Evolutionary conservation across 208 protist genomes (phyloP), one percentile per base, ranked within the genome.

Genomic region (Leishmania martiniquensis): DNA sequence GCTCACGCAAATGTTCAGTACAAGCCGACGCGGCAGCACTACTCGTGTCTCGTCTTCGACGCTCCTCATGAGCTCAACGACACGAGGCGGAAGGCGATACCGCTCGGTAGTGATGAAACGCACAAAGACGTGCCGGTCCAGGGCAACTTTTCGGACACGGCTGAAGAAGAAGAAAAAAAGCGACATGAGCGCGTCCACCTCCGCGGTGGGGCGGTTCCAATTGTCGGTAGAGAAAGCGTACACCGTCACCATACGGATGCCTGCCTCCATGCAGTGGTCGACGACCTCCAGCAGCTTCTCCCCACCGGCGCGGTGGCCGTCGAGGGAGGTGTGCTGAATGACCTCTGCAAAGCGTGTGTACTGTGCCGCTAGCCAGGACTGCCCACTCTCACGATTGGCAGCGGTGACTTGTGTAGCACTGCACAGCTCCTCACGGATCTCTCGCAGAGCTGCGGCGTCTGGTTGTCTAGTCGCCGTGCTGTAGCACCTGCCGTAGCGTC

Each of bases 201-300:
- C 95, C 9, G 87, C 79, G 25, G 76, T 45, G 1, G 89, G 73
- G 10, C 95, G 86, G n/a, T 82, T 67, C 93, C 95, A 98, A 83
- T 98, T 98, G 75, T 98, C 92, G 0, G 89, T 96, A 2, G 95
- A 98, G 70, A 98, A 98, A 6, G 95, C 93, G 85, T 97, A 98
- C 13, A 96, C 92, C 0, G 90, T 98, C 39, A 98, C 72, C 86
- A 97, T 97, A 45, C 72, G 47, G 42, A 98, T 91, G 1, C 84
- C 62, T 1, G 82, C 77, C 44, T 89, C 89, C 29, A 95, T 87
- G 78, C 90, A 93, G 72, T 96, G 51, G 12, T 66, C 59, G 55
- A 97, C 83, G 60, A 98, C 87, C 22, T 95, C 90, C 22, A 94
- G 81, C 42, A 98, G 85, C 77, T 96, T 96, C 65, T 97, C 88